Base-by-base conservation (phyloP, 148 eudicot species). In the Agrostemma githago region DNA sequence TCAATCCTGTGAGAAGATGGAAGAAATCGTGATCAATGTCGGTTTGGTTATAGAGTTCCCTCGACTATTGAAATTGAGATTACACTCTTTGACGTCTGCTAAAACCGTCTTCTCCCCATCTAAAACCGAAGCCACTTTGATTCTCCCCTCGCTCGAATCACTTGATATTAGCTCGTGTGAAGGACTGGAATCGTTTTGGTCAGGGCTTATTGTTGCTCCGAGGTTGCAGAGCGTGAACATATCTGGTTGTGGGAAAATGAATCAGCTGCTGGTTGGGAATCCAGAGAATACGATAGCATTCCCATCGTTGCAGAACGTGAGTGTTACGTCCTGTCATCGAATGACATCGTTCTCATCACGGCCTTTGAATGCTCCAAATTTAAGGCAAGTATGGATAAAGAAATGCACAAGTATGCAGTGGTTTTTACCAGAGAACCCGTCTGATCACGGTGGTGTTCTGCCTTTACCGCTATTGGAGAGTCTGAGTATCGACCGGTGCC, bases 401-500 rank as follows among this genome's bases (percentile, higher is more conserved):
- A 65, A 40, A 65, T 65, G 69, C 48, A 14, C 17, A 19, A 39
- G 20, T 5, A 65, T 65, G 46, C 46, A 65, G 3, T 65, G 69
- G 44, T 65, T 65, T 65, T 40, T 65, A 65, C 69, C 39, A 8
- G 69, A n/a, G 5, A 38, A 40, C 69, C 69, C 69, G 6, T 26
- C 34, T 26, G 40, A 65, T 16, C 69, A 38, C 1, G n/a, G 48
- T 39, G 48, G 48, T 39, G 69, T 39, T 34, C 8, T 65, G n/a
- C 48, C 14, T 11, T 65, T 65, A 65, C 69, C 69, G 3, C 16
- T 3, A 0, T 65, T 65, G 69, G 69, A 65, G 9, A 38, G 21
- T 40, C n/a, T 39, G 69, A 9, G 6, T 5, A 65, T 65, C 16
- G 68, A 65, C 46, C 68, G 68, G 39, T 65, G 69, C n/a, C 69